Percentiles rank a stretch among this genome's conserved stretches.
These are phyloP conservation scores for Colletotrichum liriopes DNA, from an alignment of 2,329 filamentous ascomycete genomes.

Conservation along the genomic window DNA sequence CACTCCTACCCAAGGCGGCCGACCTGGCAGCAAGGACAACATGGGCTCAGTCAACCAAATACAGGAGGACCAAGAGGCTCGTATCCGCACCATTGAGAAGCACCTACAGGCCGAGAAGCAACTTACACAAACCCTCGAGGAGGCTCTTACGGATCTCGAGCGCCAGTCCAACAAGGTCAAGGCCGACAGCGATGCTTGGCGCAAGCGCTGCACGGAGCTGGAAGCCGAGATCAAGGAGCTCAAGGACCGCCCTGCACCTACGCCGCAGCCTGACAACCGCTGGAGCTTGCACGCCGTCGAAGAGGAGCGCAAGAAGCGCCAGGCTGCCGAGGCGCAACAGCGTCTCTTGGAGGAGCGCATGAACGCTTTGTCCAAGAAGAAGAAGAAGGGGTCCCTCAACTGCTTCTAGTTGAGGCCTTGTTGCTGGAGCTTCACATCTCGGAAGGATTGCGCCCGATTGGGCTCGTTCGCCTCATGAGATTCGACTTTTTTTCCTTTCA, in stretches of 20 bases:
- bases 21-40: constrained; percentile 86
- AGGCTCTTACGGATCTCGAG: constrained; percentile 95
- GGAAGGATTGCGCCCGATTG: constrained; percentile 33
- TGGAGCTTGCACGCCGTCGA: constrained; percentile 92
- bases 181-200: constrained; percentile 90
- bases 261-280: constrained; percentile 68
- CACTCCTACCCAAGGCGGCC: constrained; percentile 69
- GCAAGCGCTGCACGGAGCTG: constrained; percentile 84
- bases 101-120: constrained; percentile 97
- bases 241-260: constrained; percentile 63
- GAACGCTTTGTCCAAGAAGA: constrained; percentile 91
- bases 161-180: constrained; percentile 93
- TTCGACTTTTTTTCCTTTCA: constrained; percentile 2
- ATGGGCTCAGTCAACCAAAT: constrained; percentile 79
- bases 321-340: constrained; percentile 90
- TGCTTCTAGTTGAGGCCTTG: constrained; percentile 81
- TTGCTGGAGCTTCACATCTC: constrained; percentile 25
- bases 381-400: constrained; percentile 95
- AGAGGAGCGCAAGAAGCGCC: constrained; percentile 93
- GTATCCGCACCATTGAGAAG: constrained; percentile 96
- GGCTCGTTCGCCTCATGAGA: constrained; percentile 46
- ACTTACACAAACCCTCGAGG: constrained; percentile 93
- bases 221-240: constrained; percentile 81
- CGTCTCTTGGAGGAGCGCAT: constrained; percentile 95
- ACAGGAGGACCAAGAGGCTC: constrained; percentile 94